Evolutionary conservation across 495 filamentous ascomycete genomes (phyloP).

Genomic region (Sabuloglossum arenarium): DNA sequence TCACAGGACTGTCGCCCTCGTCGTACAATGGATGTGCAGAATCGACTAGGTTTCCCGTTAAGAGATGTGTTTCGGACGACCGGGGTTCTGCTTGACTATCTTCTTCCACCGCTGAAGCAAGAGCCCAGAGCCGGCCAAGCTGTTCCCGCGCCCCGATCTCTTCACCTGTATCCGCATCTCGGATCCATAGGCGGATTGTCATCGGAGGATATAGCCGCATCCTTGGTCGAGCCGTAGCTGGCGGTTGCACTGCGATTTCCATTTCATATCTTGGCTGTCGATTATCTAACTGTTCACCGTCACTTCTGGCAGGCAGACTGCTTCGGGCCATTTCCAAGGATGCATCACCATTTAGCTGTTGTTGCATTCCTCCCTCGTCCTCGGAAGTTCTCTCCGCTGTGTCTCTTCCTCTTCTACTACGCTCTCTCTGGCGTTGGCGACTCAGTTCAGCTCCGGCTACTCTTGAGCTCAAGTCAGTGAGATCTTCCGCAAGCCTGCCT

Average conservation of each 20-base stretch:
- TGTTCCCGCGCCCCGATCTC: neutral
- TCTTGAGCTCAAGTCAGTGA: constrained; percentile 1
- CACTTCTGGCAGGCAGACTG: neutral
- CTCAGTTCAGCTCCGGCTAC: neutral
- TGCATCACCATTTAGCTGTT: neutral
- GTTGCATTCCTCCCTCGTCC: neutral
- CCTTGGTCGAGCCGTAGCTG: neutral
- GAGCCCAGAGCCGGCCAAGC: constrained; percentile 1
- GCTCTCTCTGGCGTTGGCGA: neutral
- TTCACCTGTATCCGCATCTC: neutral
- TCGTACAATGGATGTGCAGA: constrained; percentile 2
- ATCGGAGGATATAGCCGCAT: constrained; percentile 1
- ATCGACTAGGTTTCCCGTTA: neutral
- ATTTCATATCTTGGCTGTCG: neutral
- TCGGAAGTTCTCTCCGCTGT: neutral
- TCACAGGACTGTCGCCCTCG: neutral
- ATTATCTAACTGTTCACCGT: neutral
- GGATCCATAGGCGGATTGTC: constrained; percentile 1
- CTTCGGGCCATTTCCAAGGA: neutral
- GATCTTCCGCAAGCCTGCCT: neutral
- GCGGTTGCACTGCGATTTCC: constrained; percentile 4
- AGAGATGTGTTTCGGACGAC: neutral
- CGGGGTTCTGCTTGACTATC: neutral
- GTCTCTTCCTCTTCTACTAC: neutral
- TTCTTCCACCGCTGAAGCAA: constrained; percentile 3